Evolutionary conservation across 2,329 filamentous ascomycete genomes (phyloP).

Genomic region (Botrytis pseudocinerea): DNA sequence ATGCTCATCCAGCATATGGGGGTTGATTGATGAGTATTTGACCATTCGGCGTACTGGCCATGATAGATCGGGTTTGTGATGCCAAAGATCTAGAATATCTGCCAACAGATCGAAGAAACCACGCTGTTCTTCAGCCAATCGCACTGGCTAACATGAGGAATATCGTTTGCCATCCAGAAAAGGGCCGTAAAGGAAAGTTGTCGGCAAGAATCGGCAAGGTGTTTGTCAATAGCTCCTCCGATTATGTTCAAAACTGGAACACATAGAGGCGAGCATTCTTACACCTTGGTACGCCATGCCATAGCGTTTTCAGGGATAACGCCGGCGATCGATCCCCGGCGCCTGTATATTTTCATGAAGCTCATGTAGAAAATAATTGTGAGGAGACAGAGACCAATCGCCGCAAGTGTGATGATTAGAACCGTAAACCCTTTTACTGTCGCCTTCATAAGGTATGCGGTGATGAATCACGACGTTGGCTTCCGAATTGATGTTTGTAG

Average conservation of each 20-base stretch:
- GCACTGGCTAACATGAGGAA: neutral
- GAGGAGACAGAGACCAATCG: neutral
- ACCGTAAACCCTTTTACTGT: constrained; percentile 12
- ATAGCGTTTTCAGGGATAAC: constrained; percentile 4
- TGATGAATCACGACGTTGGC: constrained; percentile 17
- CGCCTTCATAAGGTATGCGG: constrained; percentile 11
- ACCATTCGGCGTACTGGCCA: neutral
- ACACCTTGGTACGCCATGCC: constrained; percentile 21
- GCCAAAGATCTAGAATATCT: neutral
- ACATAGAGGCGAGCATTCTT: constrained; percentile 9
- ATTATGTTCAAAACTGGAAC: constrained; percentile 7
- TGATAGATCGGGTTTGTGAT: constrained; percentile 13
- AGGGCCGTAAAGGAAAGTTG: neutral
- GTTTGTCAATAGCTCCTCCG: constrained; percentile 6
- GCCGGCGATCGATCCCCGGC: constrained; percentile 12
- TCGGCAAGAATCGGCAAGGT: constrained; percentile 9
- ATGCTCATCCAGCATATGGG: neutral
- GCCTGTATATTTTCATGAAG: constrained; percentile 1
- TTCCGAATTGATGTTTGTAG: constrained; percentile 24
- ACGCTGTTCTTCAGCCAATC: neutral
- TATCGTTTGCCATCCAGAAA: neutral
- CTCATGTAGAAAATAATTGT: constrained; percentile 14
- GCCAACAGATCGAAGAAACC: neutral
- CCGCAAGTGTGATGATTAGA: constrained; percentile 4
- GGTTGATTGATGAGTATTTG: neutral